phyloP scores from a whole-genome alignment of 2,329 filamentous ascomycete genomes.

The Phialophora tarda region DNA sequence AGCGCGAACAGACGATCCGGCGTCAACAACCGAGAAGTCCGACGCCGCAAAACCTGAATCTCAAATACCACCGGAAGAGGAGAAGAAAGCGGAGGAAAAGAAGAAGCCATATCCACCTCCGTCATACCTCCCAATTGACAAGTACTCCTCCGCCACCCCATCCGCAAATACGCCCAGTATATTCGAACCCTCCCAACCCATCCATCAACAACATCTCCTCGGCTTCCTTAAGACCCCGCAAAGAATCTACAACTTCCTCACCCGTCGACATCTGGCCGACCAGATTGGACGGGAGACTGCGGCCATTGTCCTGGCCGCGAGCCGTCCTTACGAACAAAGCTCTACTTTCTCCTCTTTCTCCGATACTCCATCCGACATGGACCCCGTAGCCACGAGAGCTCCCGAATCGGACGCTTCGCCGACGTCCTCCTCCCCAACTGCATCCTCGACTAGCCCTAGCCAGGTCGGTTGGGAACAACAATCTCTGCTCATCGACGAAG shows the following conservation, averaged over 20 bases:
- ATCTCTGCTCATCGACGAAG: constrained; percentile 70
- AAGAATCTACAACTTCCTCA: constrained; percentile 86
- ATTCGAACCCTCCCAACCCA: constrained; percentile 73
- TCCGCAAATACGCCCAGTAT: constrained; percentile 70
- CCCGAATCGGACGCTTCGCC: constrained; percentile 56
- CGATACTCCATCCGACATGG: constrained; percentile 21
- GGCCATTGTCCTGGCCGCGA: constrained; percentile 71
- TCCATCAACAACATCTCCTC: constrained; percentile 86
- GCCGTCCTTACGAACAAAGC: constrained; percentile 49
- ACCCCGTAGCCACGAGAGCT: constrained; percentile 46
- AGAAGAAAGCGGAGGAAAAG: constrained; percentile 56
- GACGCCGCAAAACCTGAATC: constrained; percentile 34
- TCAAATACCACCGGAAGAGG: constrained; percentile 56
- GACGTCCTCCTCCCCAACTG: constrained; percentile 32
- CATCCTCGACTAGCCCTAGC: constrained; percentile 44
- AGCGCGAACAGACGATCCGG: constrained; percentile 41
- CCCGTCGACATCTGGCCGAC: constrained; percentile 80
- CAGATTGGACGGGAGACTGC: constrained; percentile 86
- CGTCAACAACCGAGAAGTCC: constrained; percentile 38
- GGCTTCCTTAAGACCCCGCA: constrained; percentile 90
- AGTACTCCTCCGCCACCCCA: constrained; percentile 71
- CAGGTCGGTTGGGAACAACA: constrained; percentile 64
- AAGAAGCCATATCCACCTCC: constrained; percentile 65
- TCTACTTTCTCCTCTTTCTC: constrained; percentile 36
- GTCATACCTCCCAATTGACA: constrained; percentile 74